Evolutionary conservation across 176 grass and related monocot genomes (phyloP).

Genomic region (Oryza glumipatula): DNA sequence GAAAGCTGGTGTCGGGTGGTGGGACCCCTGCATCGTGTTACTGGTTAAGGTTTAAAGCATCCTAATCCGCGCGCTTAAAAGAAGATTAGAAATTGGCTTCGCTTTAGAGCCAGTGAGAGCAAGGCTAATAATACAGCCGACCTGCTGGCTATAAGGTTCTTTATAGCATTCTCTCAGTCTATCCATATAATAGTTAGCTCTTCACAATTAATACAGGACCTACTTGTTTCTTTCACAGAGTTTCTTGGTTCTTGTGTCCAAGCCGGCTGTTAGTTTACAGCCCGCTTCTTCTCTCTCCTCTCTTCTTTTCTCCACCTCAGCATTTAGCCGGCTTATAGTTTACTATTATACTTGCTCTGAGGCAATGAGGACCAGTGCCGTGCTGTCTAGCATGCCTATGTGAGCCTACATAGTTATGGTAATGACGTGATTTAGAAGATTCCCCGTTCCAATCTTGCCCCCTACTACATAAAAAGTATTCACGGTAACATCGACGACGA

Average conservation of each 20-base stretch:
- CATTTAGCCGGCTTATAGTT: no score
- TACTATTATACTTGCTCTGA: neutral
- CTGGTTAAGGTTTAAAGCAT: conserved; percentile 10
- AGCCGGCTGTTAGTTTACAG: no score
- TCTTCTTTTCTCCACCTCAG: no score
- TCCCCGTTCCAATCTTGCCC: neutral
- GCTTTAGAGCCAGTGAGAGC: neutral
- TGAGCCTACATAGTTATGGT: neutral
- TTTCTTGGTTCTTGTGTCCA: no score
- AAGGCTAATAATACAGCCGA: no score
- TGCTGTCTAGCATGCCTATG: neutral
- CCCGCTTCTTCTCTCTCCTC: no score
- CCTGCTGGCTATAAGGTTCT: no score
- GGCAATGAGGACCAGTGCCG: neutral
- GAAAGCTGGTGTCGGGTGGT: neutral
- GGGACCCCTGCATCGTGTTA: neutral
- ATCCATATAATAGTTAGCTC: no score
- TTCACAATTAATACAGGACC: no score
- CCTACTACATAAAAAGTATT: neutral
- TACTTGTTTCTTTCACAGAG: no score
- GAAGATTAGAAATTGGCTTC: neutral
- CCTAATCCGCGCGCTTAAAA: conserved; percentile 9
- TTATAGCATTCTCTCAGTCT: no score
- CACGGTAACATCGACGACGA: no score
- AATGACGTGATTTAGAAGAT: neutral